Evolutionary conservation across 768 basidiomycete species (phyloP).

Genomic region (Leccinum rimulosum): DNA sequence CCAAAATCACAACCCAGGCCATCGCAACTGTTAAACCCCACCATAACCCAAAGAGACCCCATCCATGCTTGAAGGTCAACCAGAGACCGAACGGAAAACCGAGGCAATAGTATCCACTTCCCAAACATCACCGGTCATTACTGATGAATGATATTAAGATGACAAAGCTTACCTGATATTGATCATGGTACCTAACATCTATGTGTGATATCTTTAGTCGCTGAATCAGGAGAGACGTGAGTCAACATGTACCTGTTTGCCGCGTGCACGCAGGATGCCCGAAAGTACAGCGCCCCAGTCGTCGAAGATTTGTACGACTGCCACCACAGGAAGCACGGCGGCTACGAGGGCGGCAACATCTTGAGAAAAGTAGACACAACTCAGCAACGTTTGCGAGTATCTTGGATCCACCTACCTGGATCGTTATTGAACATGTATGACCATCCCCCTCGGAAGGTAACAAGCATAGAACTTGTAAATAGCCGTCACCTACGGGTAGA

Average conservation of each 20-base stretch:
- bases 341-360: conserved; percentile 42
- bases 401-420: conserved; percentile 36
- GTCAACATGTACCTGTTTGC: conserved; percentile 56
- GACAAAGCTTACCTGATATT: conserved; percentile 57
- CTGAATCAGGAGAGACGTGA: not conserved
- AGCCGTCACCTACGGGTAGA: not conserved
- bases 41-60: conserved; percentile 80
- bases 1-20: conserved; percentile 14
- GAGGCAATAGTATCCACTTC: conserved; percentile 71
- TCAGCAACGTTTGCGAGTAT: not conserved
- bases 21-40: conserved; percentile 64
- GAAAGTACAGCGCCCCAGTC: conserved; percentile 65
- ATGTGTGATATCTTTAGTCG: not conserved
- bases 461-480: conserved; percentile 45
- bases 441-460: conserved; percentile 64
- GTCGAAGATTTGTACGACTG: conserved; percentile 82
- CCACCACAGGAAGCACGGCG: conserved; percentile 69
- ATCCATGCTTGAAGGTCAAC: conserved; percentile 61
- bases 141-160: not conserved
- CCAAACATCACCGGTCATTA: not conserved
- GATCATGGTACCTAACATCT: conserved; percentile 76
- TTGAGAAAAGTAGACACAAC: conserved; percentile 3
- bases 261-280: conserved; percentile 80
- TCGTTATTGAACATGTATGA: conserved; percentile 75
- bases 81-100: conserved; percentile 82